Percentiles rank a stretch among this genome's conserved stretches.
phyloP scores from a whole-genome alignment of 208 protist genomes.

The Giardia duodenalis region DNA sequence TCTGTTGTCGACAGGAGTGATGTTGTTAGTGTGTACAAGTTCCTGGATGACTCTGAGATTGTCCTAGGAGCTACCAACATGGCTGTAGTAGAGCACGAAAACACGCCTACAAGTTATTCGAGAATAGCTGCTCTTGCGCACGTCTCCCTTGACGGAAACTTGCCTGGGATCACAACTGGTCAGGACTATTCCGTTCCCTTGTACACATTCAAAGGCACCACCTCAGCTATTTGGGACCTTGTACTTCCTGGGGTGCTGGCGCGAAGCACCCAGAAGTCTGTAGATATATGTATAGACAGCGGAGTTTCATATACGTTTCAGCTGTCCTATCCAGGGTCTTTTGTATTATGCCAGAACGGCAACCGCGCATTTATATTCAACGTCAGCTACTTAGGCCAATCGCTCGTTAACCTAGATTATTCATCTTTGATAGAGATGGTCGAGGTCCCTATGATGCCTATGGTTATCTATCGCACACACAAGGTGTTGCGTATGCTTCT shows the following conservation, averaged over 20 bases:
- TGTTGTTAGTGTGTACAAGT: not conserved
- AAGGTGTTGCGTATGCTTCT: not conserved
- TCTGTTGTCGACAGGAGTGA: not conserved
- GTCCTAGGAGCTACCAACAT: not conserved
- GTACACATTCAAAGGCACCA: not conserved
- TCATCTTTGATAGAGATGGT: not conserved
- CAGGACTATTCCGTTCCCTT: too few relatives aligned
- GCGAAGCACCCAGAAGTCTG: not conserved
- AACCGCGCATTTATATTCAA: not conserved
- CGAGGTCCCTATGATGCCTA: slow-evolving; percentile 9
- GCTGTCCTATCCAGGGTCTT: not conserved
- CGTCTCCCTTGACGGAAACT: too few relatives aligned
- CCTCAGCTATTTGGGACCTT: not conserved
- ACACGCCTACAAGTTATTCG: not conserved
- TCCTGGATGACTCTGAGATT: not conserved
- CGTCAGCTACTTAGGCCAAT: not conserved
- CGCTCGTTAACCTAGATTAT: not conserved
- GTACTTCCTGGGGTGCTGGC: not conserved
- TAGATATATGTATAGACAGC: not conserved
- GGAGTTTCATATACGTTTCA: not conserved
- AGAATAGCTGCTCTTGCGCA: not conserved
- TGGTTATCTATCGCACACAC: not conserved
- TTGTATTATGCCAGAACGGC: not conserved
- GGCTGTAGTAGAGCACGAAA: not conserved
- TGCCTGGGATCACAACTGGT: too few relatives aligned